Base-by-base conservation (phyloP, 1,284 basidiomycete genomes). In the Ustilago esculenta region DNA sequence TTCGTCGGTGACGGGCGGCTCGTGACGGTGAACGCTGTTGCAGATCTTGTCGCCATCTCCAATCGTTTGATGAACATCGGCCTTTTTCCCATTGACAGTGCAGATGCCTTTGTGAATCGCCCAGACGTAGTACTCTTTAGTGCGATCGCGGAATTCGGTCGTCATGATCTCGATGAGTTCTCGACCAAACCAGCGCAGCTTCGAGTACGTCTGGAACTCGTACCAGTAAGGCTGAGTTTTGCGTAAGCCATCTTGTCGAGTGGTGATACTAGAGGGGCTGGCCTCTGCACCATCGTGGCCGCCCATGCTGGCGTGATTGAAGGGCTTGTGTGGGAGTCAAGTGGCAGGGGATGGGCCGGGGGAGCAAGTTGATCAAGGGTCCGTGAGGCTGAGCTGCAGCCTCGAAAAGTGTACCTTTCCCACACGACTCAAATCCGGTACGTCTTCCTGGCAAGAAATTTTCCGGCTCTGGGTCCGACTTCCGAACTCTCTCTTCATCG, bases 11-110 rank as follows among this genome's bases (percentile, higher is more conserved):
- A 98, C 90, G 0, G 96, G 93, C 4, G 96, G 95, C 83, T 99
- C 96, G 81, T 99, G 96, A 15, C 92, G 86, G 83, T 97, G 94
- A 2, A 95, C 92, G 5, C 92, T 87, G 80, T 97, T 97, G 77
- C 92, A 61, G 42, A 97, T 89, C 47, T 91, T 86, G 83, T 98
- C 96, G 10, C 93, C 92, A 77, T 96, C 90, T 53, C 85, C 85
- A 47, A 99, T 86, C 21, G 94, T 86, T 9, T 90, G 90, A 56
- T 91, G 88, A 4, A 92, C 90, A 37, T 85, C 87, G 3, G 93
- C 93, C 14, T 88, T 84, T 49, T 89, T 87, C 15, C 93, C 94
- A 77, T 98, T 98, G 58, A 99, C 88, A 6, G 91, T 92, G 11
- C 93, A 96, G 18, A 96, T 91, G 3, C 95, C 95, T n/a, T 91